A percentile compares a stretch with the other conserved stretches of the same genome.
These are phyloP conservation scores for Leavenworthia alabamica DNA, from an alignment of 345 rosid species.

Conservation along the genomic window DNA sequence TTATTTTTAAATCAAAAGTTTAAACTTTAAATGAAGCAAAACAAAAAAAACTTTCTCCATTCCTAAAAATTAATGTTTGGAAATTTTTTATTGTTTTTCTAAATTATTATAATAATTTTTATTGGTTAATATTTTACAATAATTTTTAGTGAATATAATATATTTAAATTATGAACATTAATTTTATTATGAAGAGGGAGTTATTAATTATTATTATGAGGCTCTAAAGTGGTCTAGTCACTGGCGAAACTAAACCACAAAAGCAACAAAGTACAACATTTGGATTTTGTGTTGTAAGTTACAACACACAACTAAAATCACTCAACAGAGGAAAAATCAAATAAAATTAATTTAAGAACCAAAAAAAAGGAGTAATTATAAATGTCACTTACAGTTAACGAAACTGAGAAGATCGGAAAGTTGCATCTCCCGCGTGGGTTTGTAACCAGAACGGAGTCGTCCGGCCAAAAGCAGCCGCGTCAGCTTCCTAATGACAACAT, in stretches of 20 bases:
- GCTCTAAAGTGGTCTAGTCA: background rate
- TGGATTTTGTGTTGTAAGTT: background rate
- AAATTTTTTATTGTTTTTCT: too few species aligned
- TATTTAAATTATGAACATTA: too few species aligned
- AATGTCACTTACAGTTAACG: constrained; percentile 36
- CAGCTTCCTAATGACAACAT: constrained; percentile 49
- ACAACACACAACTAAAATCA: background rate
- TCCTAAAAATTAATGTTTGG: too few species aligned
- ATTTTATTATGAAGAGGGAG: too few species aligned
- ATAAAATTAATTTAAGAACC: background rate
- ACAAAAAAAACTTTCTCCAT: too few species aligned
- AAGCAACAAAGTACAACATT: background rate
- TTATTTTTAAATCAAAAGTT: background rate
- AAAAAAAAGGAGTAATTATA: background rate
- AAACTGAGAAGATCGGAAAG: constrained; percentile 62
- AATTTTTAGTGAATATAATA: too few species aligned
- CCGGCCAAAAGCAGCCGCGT: constrained; percentile 60
- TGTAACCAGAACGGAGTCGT: constrained; percentile 69
- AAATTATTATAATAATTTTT: too few species aligned
- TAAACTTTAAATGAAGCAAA: background rate
- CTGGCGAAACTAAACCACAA: background rate
- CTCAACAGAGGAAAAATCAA: background rate
- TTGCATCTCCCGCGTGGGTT: constrained; percentile 50
- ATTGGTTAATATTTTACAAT: too few species aligned
- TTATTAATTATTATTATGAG: background rate